Evolutionary conservation across 306 rosid genomes (phyloP).

Genomic region (Castanospermum australe): DNA sequence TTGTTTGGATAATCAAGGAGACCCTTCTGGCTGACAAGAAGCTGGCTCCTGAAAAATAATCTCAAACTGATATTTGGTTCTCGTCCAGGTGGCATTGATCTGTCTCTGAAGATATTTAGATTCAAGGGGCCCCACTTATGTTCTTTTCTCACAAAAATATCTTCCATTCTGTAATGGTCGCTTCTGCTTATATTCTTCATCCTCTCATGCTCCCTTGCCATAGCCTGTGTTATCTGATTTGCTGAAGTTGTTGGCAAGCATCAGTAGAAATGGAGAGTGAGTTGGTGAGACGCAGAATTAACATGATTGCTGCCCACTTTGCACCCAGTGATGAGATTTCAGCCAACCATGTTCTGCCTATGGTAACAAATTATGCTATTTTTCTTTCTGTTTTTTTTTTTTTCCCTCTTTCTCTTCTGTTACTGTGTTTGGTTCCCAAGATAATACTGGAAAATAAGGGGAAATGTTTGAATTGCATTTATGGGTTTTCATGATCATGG

Average conservation of each 20-base stretch:
- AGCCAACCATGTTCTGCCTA: constrained; percentile 51
- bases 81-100: background rate
- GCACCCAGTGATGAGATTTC: constrained; percentile 55
- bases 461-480: background rate
- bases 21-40: background rate
- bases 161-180: background rate
- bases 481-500: background rate
- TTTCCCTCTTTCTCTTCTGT: background rate
- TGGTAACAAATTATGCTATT: constrained; percentile 33
- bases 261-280: constrained; percentile 53
- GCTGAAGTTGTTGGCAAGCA: background rate
- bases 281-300: constrained; percentile 65
- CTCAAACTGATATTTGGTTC: background rate
- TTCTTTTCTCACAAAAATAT: constrained; percentile 18
- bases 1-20: background rate
- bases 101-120: constrained; percentile 36
- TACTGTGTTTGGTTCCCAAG: constrained; percentile 3
- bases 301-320: constrained; percentile 60
- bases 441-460: background rate
- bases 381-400: background rate
- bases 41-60: no score
- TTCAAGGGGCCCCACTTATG: constrained; percentile 22
- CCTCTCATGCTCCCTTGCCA: background rate
- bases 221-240: constrained; percentile 11
- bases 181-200: constrained; percentile 9